Evolutionary conservation across 2,329 filamentous ascomycete species (phyloP).

Genomic region (Paecilomyces niveus): DNA sequence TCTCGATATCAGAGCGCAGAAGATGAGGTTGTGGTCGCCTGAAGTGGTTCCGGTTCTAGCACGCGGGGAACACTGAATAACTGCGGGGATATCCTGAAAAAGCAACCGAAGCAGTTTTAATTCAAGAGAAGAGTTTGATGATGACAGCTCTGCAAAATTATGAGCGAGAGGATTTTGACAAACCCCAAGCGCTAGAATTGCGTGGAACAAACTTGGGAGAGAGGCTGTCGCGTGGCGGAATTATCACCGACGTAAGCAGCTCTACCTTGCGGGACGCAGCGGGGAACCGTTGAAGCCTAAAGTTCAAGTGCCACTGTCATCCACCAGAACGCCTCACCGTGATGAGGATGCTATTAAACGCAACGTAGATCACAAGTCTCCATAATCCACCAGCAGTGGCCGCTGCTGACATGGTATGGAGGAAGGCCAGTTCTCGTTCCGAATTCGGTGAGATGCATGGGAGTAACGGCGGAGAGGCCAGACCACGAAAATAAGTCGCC

Average conservation of each 20-base stretch:
- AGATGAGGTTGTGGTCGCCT: background rate
- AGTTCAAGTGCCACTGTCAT: background rate
- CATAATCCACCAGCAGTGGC: background rate
- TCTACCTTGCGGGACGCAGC: background rate
- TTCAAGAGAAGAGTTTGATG: background rate
- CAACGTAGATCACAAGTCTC: background rate
- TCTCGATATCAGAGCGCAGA: constrained; percentile 3
- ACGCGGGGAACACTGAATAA: background rate
- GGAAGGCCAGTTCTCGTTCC: background rate
- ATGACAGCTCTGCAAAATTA: background rate
- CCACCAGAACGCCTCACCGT: background rate
- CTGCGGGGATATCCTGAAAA: background rate
- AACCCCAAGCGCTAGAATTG: background rate
- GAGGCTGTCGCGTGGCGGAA: background rate
- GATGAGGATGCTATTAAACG: background rate
- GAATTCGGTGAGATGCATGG: constrained; percentile 9
- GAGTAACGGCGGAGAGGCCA: background rate
- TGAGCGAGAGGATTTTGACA: background rate
- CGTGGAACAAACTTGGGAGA: background rate
- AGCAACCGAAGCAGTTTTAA: background rate
- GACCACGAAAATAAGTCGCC: background rate
- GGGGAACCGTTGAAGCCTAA: background rate
- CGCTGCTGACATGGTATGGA: background rate
- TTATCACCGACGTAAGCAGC: background rate
- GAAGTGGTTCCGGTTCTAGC: background rate